These are phyloP conservation scores for Vitellaria paradoxa DNA, from an alignment of 179 eudicot genomes.

Conservation along the genomic window DNA sequence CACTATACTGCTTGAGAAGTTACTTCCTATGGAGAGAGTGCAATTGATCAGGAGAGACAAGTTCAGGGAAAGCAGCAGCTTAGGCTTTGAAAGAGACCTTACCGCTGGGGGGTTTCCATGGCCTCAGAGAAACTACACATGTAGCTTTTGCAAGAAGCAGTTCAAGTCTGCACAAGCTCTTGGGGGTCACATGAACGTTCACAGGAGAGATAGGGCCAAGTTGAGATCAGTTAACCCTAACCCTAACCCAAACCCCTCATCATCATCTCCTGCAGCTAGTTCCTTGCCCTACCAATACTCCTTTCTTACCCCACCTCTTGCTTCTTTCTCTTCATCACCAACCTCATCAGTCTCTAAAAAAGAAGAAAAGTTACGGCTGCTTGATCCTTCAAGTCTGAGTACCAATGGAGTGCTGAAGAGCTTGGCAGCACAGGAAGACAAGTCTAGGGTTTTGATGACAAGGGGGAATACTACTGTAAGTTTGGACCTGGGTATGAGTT, in stretches of 20 bases:
- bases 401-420: slow-evolving; percentile 15
- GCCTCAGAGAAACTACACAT: slow-evolving; percentile 62
- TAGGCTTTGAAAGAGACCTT: slow-evolving; percentile 25
- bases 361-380: slow-evolving; percentile 1
- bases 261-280: background rate
- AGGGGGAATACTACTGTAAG: slow-evolving; percentile 24
- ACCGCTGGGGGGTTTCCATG: slow-evolving; percentile 41
- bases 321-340: slow-evolving; percentile 9
- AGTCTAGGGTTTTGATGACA: slow-evolving; percentile 37
- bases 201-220: slow-evolving; percentile 52
- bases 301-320: background rate
- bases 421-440: slow-evolving; percentile 10
- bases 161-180: slow-evolving; percentile 76
- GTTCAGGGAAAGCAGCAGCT: slow-evolving; percentile 20
- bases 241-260: slow-evolving; percentile 23
- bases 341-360: background rate
- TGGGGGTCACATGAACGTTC: slow-evolving; percentile 85
- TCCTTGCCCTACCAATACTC: background rate
- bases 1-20: too few species aligned
- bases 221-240: slow-evolving; percentile 51
- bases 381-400: background rate
- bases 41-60: slow-evolving; percentile 25
- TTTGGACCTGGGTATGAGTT: slow-evolving; percentile 34
- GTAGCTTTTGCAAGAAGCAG: slow-evolving; percentile 70
- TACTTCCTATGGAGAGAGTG: slow-evolving; percentile 33